Percentiles rank a stretch among this genome's conserved stretches.
Evolutionary conservation across 116 monocot species (phyloP).

Genomic region (Thalassia testudinum): DNA sequence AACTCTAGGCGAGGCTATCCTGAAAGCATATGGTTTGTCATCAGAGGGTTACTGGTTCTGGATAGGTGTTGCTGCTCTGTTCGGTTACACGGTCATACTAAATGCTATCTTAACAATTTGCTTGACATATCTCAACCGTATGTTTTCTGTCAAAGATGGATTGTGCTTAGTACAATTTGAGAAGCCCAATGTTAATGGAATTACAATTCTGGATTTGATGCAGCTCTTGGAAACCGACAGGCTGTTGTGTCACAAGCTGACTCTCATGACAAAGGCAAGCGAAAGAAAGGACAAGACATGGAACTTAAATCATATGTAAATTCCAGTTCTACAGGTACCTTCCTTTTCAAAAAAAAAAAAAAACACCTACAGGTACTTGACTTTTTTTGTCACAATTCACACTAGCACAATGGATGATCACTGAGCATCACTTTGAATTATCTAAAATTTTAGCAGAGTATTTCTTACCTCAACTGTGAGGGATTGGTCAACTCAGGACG

Average conservation of each 20-base stretch:
- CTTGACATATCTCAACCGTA: conserved; percentile 81
- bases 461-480: too few relatives aligned
- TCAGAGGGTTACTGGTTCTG: conserved; percentile 80
- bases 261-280: conserved; percentile 29
- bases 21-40: conserved; percentile 59
- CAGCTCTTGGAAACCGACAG: conserved; percentile 75
- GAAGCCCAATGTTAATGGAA: background rate
- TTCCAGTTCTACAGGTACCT: conserved; percentile 12
- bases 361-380: too few relatives aligned
- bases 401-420: too few relatives aligned
- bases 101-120: conserved; percentile 78
- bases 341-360: too few relatives aligned
- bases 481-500: too few relatives aligned
- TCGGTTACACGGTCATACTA: conserved; percentile 75
- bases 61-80: conserved; percentile 85
- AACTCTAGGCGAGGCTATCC: conserved; percentile 44
- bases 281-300: conserved; percentile 27
- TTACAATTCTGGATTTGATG: background rate
- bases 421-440: too few relatives aligned
- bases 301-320: conserved; percentile 61
- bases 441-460: too few relatives aligned
- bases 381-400: too few relatives aligned
- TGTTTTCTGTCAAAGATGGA: conserved; percentile 16
- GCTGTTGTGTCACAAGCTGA: conserved; percentile 75
- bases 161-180: conserved; percentile 1